Base-by-base conservation (phyloP, 805 yeast genomes). In the Saccharomyces kudriavzevii region DNA sequence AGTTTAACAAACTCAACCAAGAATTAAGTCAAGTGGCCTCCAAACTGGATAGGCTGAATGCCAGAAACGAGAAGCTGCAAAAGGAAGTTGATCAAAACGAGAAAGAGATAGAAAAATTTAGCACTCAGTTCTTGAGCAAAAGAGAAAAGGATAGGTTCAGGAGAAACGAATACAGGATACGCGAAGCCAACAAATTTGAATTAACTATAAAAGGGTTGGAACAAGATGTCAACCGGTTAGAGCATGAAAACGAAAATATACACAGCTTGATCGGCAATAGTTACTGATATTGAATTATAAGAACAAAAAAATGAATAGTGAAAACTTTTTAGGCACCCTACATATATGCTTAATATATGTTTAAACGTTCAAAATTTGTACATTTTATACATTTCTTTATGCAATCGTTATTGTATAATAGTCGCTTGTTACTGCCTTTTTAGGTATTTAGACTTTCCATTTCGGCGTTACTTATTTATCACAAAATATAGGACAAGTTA, bases 211-310 rank as follows among this genome's bases (percentile, higher is more conserved):
- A 67, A 54, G 71, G 65, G 3, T 52, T 68, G 30, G 72, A 68
- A 51, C 72, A 68, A 56, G 71, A 68, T 54, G 61, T 68, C 45
- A 62, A 63, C 48, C 60, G 72, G 25, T 52, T 67, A 4, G 70
- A 67, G 50, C 55, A 56, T 14, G 71, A 65, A 49, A 67, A 67
- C 50, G 65, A 61, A 20, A 63, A 58, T 47, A 57, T 65, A 56
- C 60, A 58, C 27, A 54, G 52, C 29, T 26, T 60, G 8, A 53
- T 59, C 26, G 51, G 54, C 8, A 49, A 55, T 40, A 49, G 52
- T 46, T 54, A 47, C 29, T 24, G 40, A 29, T 20, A 14, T 10
- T 5, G 2, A 2, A 28, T 4, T 47, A 20, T 27, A 28, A 14
- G 9, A 26, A 3, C 28, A 26, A 30, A 13, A 30, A 13, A 17